Evolutionary conservation across 2,329 filamentous ascomycete species (phyloP).

Genomic region (Orbilia quercus): DNA sequence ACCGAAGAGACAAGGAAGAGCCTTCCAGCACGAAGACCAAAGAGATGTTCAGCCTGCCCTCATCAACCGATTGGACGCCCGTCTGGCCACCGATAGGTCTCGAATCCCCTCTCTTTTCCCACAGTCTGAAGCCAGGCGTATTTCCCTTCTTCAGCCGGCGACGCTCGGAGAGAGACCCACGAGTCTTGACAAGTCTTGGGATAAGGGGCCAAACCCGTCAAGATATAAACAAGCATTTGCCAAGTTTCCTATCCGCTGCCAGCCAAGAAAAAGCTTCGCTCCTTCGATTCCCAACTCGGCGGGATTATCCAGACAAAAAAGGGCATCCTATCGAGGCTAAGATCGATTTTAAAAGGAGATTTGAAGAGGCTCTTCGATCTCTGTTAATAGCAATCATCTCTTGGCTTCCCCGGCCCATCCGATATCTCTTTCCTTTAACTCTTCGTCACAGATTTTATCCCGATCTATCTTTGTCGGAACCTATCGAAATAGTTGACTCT

Average conservation of each 20-base stretch:
- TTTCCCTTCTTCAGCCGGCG: slow-evolving; percentile 14
- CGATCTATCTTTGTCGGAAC: slow-evolving; percentile 2
- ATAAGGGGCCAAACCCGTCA: slow-evolving; percentile 47
- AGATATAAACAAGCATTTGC: slow-evolving; percentile 57
- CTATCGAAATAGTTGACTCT: slow-evolving; percentile 1
- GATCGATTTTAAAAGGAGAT: slow-evolving; percentile 19
- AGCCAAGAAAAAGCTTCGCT: slow-evolving; percentile 57
- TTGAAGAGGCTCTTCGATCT: slow-evolving; percentile 25
- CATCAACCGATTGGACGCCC: slow-evolving; percentile 25
- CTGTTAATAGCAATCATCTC: slow-evolving; percentile 38
- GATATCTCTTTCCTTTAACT: slow-evolving; percentile 19
- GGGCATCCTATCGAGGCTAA: slow-evolving; percentile 10
- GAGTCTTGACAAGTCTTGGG: slow-evolving; percentile 32
- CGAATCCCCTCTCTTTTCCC: neutral
- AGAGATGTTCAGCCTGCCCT: neutral
- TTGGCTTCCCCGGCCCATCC: slow-evolving; percentile 27
- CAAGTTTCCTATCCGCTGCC: slow-evolving; percentile 56
- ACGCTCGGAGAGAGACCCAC: slow-evolving; percentile 22
- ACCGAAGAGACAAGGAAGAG: neutral
- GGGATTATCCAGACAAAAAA: slow-evolving; percentile 40
- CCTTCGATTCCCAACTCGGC: slow-evolving; percentile 38
- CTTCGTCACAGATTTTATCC: neutral
- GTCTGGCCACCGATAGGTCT: slow-evolving; percentile 1
- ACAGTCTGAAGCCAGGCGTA: slow-evolving; percentile 19
- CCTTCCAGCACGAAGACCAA: neutral